A percentile compares a stretch with the other conserved stretches of the same genome.
Conservation (phyloP, 495 filamentous ascomycete genomes). For the Lasiosphaeria hispida region DNA sequence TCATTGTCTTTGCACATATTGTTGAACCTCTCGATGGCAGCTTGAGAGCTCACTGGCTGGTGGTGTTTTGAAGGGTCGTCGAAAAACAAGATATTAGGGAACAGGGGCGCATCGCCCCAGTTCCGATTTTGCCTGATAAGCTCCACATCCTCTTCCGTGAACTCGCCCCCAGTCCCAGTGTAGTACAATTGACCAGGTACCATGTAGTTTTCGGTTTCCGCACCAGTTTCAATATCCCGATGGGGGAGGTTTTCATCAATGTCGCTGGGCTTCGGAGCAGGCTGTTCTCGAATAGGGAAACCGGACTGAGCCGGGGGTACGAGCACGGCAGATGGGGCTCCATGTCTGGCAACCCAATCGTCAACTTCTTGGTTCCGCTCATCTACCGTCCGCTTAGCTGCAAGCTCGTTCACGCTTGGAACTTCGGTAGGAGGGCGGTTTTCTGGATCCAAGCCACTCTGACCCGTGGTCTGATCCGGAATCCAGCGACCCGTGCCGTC, state of each 20-base stretch:
- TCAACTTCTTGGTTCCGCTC: slow-evolving; percentile 43
- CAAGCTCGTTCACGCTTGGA: slow-evolving; percentile 41
- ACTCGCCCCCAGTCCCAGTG: slow-evolving; percentile 36
- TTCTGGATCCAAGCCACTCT: slow-evolving; percentile 43
- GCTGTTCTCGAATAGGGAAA: neutral
- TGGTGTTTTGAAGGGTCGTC: slow-evolving; percentile 34
- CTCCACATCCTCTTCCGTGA: slow-evolving; percentile 42
- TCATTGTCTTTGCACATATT: slow-evolving; percentile 47
- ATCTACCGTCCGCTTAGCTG: slow-evolving; percentile 28
- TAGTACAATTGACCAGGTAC: slow-evolving; percentile 47
- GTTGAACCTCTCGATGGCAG: slow-evolving; percentile 50
- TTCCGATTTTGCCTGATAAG: slow-evolving; percentile 45
- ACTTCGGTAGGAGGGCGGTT: slow-evolving; percentile 38
- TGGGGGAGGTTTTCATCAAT: slow-evolving; percentile 35
- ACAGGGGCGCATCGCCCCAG: slow-evolving; percentile 46
- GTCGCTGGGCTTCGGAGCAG: slow-evolving; percentile 15
- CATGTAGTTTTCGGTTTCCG: slow-evolving; percentile 28
- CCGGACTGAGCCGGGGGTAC: neutral
- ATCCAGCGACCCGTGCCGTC: slow-evolving; percentile 41
- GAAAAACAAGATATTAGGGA: slow-evolving; percentile 44
- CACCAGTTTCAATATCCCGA: slow-evolving; percentile 36
- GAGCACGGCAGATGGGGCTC: neutral
- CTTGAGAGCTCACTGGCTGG: slow-evolving; percentile 51
- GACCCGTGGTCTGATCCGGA: slow-evolving; percentile 34
- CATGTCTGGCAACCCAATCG: slow-evolving; percentile 38